Evolutionary conservation across 2,329 filamentous ascomycete genomes (phyloP).

Genomic region (Huntiella bhutanensis): DNA sequence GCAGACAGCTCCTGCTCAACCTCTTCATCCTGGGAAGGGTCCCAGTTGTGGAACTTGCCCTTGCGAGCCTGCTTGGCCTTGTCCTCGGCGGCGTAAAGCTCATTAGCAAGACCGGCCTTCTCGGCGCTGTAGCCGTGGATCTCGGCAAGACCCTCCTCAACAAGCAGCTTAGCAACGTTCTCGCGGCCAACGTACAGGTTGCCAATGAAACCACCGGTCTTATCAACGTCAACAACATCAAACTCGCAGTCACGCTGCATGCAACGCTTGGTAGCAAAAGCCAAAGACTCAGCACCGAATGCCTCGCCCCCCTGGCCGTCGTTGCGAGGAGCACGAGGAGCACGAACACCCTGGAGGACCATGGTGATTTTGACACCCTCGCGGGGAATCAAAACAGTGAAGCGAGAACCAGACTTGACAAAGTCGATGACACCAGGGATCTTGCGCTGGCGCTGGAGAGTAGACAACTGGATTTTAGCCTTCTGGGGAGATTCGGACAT

Average conservation of each 20-base stretch:
- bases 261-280: constrained; percentile 72
- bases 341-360: constrained; percentile 81
- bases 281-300: constrained; percentile 84
- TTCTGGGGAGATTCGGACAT: constrained; percentile 87
- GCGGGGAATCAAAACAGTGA: constrained; percentile 76
- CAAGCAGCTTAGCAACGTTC: constrained; percentile 80
- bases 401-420: constrained; percentile 90
- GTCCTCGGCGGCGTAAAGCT: constrained; percentile 74
- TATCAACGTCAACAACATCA: constrained; percentile 86
- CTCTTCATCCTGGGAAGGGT: constrained; percentile 66
- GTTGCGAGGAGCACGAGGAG: constrained; percentile 62
- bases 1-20: constrained; percentile 34
- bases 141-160: constrained; percentile 83
- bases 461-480: constrained; percentile 80
- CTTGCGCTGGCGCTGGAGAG: constrained; percentile 77
- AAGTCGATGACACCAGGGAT: constrained; percentile 90
- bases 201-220: constrained; percentile 93
- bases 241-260: constrained; percentile 93
- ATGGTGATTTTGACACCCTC: constrained; percentile 91
- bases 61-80: constrained; percentile 77
- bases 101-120: constrained; percentile 73
- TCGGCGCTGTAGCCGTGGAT: constrained; percentile 93
- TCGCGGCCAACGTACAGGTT: constrained; percentile 85
- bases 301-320: constrained; percentile 70
- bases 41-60: constrained; percentile 85